Conservation (phyloP, 768 basidiomycete genomes). For the Lentinula sp. region DNA sequence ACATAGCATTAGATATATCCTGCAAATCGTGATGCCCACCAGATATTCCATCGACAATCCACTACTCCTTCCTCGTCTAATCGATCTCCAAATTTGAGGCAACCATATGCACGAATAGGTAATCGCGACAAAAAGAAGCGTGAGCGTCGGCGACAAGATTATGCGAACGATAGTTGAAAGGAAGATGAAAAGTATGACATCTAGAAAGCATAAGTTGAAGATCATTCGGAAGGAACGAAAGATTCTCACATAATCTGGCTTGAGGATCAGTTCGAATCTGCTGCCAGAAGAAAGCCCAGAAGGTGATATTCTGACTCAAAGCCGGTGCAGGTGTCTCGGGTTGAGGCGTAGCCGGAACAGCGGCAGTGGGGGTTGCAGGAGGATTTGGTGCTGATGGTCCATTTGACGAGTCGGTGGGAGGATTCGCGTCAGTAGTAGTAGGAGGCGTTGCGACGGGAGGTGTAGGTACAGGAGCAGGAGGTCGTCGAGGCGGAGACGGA, state of each 20-base stretch:
- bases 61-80: constrained; percentile 61
- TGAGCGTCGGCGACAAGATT: constrained; percentile 59
- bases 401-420: not conserved
- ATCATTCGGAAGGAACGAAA: not conserved
- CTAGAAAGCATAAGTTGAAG: constrained; percentile 26
- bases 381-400: not conserved
- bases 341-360: not conserved
- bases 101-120: constrained; percentile 83
- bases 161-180: constrained; percentile 71
- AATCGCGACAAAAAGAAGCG: constrained; percentile 56
- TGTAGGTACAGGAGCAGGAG: constrained; percentile 16
- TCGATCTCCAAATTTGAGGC: constrained; percentile 78
- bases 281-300: constrained; percentile 47
- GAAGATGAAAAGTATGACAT: constrained; percentile 62
- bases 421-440: constrained; percentile 2
- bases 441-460: constrained; percentile 12
- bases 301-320: constrained; percentile 10
- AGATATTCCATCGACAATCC: constrained; percentile 68
- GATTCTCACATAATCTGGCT: constrained; percentile 57
- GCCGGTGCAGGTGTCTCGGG: constrained; percentile 8
- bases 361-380: constrained; percentile 1
- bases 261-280: constrained; percentile 67
- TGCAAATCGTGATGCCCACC: constrained; percentile 66
- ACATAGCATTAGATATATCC: constrained; percentile 74
- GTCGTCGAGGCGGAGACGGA: constrained; percentile 18